phyloP scores from a whole-genome alignment of 305 asterid species.

The Fraxinus greggii region DNA sequence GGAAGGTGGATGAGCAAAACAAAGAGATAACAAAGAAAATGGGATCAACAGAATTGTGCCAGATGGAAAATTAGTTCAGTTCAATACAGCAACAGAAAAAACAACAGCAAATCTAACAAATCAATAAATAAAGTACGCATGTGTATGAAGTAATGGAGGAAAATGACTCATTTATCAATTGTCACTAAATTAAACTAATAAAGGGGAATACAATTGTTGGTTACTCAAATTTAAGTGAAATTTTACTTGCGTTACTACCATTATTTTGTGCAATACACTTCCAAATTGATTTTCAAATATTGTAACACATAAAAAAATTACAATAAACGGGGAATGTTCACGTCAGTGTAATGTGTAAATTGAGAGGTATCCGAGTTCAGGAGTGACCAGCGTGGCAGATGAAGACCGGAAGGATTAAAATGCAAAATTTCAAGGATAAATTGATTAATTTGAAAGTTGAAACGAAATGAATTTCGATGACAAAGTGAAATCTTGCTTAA shows the following conservation, averaged over 20 bases:
- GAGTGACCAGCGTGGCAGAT: neutral
- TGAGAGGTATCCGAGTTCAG: neutral
- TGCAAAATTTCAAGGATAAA: neutral
- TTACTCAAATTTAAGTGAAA: neutral
- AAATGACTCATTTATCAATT: neutral
- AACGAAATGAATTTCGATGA: neutral
- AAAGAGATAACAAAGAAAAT: slow-evolving; percentile 43
- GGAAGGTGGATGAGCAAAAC: slow-evolving; percentile 24
- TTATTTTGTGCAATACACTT: neutral
- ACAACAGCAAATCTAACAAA: neutral
- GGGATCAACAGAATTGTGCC: slow-evolving; percentile 46
- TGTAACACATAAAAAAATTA: neutral
- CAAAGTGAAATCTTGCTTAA: neutral
- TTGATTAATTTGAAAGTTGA: neutral
- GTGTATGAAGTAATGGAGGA: neutral
- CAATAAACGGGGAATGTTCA: neutral
- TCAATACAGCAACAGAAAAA: slow-evolving; percentile 26
- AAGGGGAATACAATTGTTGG: neutral
- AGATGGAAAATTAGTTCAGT: slow-evolving; percentile 25
- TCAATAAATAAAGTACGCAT: neutral
- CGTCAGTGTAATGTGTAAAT: neutral
- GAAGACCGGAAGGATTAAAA: neutral
- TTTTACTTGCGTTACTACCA: neutral
- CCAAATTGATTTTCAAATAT: neutral
- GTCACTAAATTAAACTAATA: neutral